Base-by-base conservation (phyloP, 2,329 filamentous ascomycete species). In the Taxawa tesnikishii region DNA sequence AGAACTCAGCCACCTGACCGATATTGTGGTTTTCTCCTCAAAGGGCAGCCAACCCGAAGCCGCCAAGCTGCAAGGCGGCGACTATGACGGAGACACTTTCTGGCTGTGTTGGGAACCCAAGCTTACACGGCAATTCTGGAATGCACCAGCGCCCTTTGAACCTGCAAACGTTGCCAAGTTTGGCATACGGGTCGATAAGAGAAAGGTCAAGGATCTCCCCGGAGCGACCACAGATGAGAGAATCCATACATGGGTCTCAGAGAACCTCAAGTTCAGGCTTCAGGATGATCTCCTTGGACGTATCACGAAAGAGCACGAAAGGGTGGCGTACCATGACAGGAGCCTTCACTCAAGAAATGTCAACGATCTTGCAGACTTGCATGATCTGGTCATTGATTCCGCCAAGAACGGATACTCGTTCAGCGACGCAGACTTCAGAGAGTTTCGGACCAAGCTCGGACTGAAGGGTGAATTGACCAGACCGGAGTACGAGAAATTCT, bases 11-110 rank as follows among this genome's bases (percentile, higher is more conserved):
- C 69, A 72, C 3, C 54, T 94, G 0, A 79, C 79, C 38, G 79
- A 94, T 43, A 75, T 94, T 1, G 65, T 90, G 10, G 68, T 94
- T 0, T 94, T 96, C 42, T 65, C 82, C 0, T 63, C 62, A 0
- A 70, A 67, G 37, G 80, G 80, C 0, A 48, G 65, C 15, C 58
- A 56, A 1, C 71, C 81, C 0, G 62, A 85, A 0, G 83, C 81
- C 0, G 69, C 73, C 6, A 75, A 77, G 44, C 60, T 88, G 0
- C 83, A 80, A 1, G 83, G 83, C 0, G 83, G 83, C 0, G 83
- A 88, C 45, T 88, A 85, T 39, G 82, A 88, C 42, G 83, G 83
- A 0, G 83, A 90, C 39, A 67, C 60, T 9, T 66, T 80, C 4
- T 87, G 80, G 79, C 56, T 83, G 0, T 83, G 78, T 45, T 88